A percentile compares a stretch with the other conserved stretches of the same genome.
phyloP scores from a whole-genome alignment of 1,284 basidiomycete species.

The Fomitiporia mediterranea region DNA sequence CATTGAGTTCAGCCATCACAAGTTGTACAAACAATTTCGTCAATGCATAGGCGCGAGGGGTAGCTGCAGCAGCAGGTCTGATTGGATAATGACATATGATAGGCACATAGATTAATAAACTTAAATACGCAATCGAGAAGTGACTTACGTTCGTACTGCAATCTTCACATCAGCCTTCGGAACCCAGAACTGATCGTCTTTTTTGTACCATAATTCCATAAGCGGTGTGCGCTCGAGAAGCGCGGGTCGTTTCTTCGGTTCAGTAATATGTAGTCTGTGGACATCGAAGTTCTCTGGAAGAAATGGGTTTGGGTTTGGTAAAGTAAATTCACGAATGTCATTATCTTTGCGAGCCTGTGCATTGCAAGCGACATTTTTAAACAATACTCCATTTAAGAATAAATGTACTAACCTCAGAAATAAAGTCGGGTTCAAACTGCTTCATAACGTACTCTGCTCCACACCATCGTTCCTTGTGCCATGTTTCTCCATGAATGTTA shows the following conservation, averaged over 20 bases:
- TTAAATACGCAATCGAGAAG: neutral
- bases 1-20: slow-evolving; percentile 83
- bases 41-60: slow-evolving; percentile 54
- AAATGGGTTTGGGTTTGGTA: too few relatives aligned
- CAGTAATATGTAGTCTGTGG: slow-evolving; percentile 12
- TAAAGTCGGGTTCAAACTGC: slow-evolving; percentile 45
- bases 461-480: slow-evolving; percentile 81
- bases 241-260: slow-evolving; percentile 72
- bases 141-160: slow-evolving; percentile 59
- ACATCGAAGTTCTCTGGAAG: too few relatives aligned
- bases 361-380: neutral
- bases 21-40: slow-evolving; percentile 80
- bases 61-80: slow-evolving; percentile 51
- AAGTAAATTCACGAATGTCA: slow-evolving; percentile 37
- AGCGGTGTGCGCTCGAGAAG: slow-evolving; percentile 69
- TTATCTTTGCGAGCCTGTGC: slow-evolving; percentile 53
- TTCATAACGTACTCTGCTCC: slow-evolving; percentile 62
- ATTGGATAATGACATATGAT: too few relatives aligned
- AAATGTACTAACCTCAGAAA: slow-evolving; percentile 39
- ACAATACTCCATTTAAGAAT: neutral
- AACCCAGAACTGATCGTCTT: slow-evolving; percentile 92
- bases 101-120: neutral
- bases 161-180: slow-evolving; percentile 74
- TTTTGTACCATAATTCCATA: slow-evolving; percentile 88
- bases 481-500: slow-evolving; percentile 57